Percentiles rank a stretch among this genome's conserved stretches.
These are phyloP conservation scores for Coemansia sp. DNA, from an alignment of 192 early-diverging fungal genomes.

Conservation along the genomic window DNA sequence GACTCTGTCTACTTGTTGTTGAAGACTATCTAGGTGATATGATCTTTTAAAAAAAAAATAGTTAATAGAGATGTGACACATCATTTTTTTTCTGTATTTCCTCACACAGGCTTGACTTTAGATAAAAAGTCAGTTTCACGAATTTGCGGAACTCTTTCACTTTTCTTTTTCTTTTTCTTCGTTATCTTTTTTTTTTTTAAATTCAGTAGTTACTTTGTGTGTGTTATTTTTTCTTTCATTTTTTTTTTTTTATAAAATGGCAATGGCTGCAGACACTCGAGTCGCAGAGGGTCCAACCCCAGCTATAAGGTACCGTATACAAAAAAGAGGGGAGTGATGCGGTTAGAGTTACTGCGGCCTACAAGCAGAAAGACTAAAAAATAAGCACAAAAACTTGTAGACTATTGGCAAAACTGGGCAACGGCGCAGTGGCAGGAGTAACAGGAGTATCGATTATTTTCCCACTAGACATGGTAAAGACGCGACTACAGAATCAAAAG, in stretches of 20 bases:
- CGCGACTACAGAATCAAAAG: slow-evolving; percentile 67
- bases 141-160: background rate
- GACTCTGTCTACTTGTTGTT: slow-evolving; percentile 92
- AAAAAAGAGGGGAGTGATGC: background rate
- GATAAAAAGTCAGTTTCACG: background rate
- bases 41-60: slow-evolving; percentile 2
- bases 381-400: slow-evolving; percentile 9
- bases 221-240: background rate
- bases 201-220: background rate
- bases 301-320: slow-evolving; percentile 28
- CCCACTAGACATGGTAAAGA: slow-evolving; percentile 75
- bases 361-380: background rate
- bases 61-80: background rate
- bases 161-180: slow-evolving; percentile 4
- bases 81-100: background rate
- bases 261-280: slow-evolving; percentile 7
- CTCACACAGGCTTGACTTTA: background rate
- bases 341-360: slow-evolving; percentile 4
- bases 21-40: slow-evolving; percentile 38
- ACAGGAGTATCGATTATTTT: slow-evolving; percentile 65
- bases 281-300: slow-evolving; percentile 25
- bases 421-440: slow-evolving; percentile 65
- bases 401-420: slow-evolving; percentile 57
- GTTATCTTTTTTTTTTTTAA: background rate
- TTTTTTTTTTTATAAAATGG: background rate